Base-by-base conservation (phyloP, 148 eudicot species). In the Cornus suecica region DNA sequence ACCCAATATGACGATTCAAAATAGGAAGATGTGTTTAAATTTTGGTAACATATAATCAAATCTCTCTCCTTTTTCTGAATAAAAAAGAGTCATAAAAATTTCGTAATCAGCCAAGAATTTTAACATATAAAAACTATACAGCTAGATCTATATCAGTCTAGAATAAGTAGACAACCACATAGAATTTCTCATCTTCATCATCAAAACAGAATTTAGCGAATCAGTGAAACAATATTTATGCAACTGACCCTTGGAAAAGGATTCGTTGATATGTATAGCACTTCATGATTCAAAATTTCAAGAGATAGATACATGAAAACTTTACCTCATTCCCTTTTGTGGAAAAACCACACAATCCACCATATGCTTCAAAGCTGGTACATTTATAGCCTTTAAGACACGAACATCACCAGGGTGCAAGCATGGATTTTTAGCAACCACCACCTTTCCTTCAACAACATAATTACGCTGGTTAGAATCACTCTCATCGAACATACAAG, bases 271-370 rank as follows among this genome's bases (percentile, higher is more conserved):
- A 6, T 37, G 42, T 37, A 37, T 48, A 48, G 20, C 4, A 48
- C 54, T 48, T 14, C 2, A 14, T 13, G 54, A 48, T 48, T 48
- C 20, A 48, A 16, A 48, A 48, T 1, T 13, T 48, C 20, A 13
- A 3, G 18, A 13, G 2, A 48, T 2, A 16, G 20, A 48, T 48
- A 48, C 15, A 48, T 48, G 54, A 48, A 13, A 48, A 7, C 15
- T 28, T 61, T 80, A 91, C 96, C 93, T 78, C 81, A n/a, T 68
- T 71, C 96, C 96, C 69, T 82, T 91, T 64, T 84, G 88, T 22
- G 96, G 96, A 79, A 91, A 91, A 64, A 89, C 93, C n/a, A 91
- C 84, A 61, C 96, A 91, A 63, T 91, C 93, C 73, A 89, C 88
- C 96, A 91, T 89, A 78, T 89, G 96, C 30, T 58, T 83, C 69